Base-by-base conservation (phyloP, 2,329 filamentous ascomycete genomes). In the Fusarium longipes region DNA sequence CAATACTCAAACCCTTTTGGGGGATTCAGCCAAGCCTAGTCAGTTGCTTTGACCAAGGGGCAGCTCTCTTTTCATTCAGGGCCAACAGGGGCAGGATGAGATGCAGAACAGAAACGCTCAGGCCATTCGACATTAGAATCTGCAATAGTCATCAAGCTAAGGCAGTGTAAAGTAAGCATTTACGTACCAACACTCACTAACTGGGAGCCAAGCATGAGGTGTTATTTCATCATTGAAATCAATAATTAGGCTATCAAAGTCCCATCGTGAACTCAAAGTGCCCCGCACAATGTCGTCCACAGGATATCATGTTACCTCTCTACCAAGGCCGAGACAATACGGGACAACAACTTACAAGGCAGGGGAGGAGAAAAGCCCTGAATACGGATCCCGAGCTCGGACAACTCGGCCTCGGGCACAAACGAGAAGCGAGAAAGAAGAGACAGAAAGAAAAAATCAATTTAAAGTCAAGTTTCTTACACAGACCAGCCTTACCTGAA, bases 1-100 rank as follows among this genome's bases (percentile, higher is more conserved):
- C 51, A 65, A 68, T 63, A 54, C 39, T 63, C 50, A 54, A 54
- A 56, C 59, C 63, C 42, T 62, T 59, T 60, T 55, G 18, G 45
- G 60, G 20, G 66, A 44, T 42, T 59, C 65, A 68, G 60, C 56
- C 60, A 63, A 63, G 59, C 43, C 47, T 59, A 54, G 36, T 59
- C 42, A 44, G 24, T 15, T 62, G 65, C 70, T 71, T 60, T 40
- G 59, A 39, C 62, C 65, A 72, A 67, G 70, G 65, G 65, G 65
- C 65, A 68, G 47, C 49, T 55, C 67, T 49, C 48, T 17, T 35
- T 35, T n/a, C 8, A 27, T 22, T 22, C 38, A 40, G 38, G 38
- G 38, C 18, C 38, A 33, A 8, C 15, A 32, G 29, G 29, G 50
- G 36, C 36, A 30, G 27, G 15, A 20, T 57, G 12, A 44, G 49